Evolutionary conservation across 2,329 filamentous ascomycete species (phyloP), one percentile per base, ranked within the genome.

Genomic region (Fusarium sp.): DNA sequence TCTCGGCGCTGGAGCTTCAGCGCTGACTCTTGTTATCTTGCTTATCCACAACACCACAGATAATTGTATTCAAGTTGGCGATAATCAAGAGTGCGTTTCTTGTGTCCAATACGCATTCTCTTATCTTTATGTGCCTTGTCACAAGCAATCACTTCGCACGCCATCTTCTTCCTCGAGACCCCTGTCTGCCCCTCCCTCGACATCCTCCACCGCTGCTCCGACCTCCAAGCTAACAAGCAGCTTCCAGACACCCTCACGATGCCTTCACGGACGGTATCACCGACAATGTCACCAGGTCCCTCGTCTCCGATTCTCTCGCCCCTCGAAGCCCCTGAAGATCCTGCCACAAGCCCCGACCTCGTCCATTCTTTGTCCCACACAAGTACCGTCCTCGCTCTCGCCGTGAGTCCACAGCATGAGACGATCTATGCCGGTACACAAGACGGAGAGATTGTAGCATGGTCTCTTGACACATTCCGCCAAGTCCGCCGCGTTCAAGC

Each of bases 371-470:
- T 97, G 71, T 88, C 91, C 79, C 93, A 96, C 80, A 89, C 91
- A 78, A 93, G 91, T 81, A 94, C 93, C 6, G 93, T 97, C 54
- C 90, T 99, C 57, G 91, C 94, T 14, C 88, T 99, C 63, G 94
- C 92, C 8, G 90, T 98, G 30, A 95, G 94, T 65, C 88, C 94
- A 58, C 88, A 93, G 54, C 89, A 94, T 73, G 89, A 93, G 57
- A 92, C 91, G 79, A 93, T 99, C 61, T 99, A 94, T 82, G 95
- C 96, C 24, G 96, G 96, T 45, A 95, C 96, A 3, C 95, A 98
- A 81, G 93, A 94, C 72, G 96, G 96, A 70, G 94, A 98, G 84
- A 97, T 99, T 70, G 87, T 97, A 51, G 92, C 95, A 50, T 99
- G 95, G 93, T 95, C 93, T 8, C 88, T 99, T 50, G 91, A 92